Evolutionary conservation across 768 basidiomycete genomes (phyloP).

Genomic region (Pleurotus pulmonarius): DNA sequence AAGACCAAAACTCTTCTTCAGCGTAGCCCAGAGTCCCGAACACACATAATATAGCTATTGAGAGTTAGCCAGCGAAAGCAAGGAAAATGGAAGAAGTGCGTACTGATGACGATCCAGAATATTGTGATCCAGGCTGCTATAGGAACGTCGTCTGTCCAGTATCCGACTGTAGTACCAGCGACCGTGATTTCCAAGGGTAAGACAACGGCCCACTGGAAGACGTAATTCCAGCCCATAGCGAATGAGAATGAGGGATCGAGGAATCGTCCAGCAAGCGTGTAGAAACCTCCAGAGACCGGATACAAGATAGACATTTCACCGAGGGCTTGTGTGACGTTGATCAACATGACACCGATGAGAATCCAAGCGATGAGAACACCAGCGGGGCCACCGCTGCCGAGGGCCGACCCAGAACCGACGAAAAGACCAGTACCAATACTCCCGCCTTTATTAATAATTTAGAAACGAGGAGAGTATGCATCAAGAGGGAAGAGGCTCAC

Average conservation of each 20-base stretch:
- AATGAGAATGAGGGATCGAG: constrained; percentile 45
- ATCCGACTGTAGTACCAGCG: constrained; percentile 39
- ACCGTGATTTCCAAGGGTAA: constrained; percentile 44
- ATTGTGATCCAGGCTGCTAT: constrained; percentile 43
- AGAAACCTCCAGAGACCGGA: constrained; percentile 47
- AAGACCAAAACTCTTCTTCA: constrained; percentile 50
- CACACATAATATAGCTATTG: constrained; percentile 30
- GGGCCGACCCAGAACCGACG: constrained; percentile 40
- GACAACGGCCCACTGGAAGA: constrained; percentile 42
- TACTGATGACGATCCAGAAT: constrained; percentile 38
- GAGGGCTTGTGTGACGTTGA: constrained; percentile 47
- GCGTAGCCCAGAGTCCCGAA: constrained; percentile 46
- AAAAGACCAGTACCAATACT: constrained; percentile 47
- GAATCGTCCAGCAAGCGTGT: constrained; percentile 42
- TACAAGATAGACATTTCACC: constrained; percentile 48
- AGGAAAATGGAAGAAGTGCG: neutral
- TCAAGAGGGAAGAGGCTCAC: constrained; percentile 21
- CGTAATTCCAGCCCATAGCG: constrained; percentile 50
- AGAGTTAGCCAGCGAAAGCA: neutral
- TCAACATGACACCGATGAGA: constrained; percentile 43
- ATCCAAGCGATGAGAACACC: constrained; percentile 42
- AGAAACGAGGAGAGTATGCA: neutral
- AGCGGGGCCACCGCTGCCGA: constrained; percentile 37
- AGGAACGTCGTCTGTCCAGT: constrained; percentile 36
- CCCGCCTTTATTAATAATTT: constrained; percentile 27